Base-by-base conservation (phyloP, 345 rosid species). In the Rhodamnia rubescens region DNA sequence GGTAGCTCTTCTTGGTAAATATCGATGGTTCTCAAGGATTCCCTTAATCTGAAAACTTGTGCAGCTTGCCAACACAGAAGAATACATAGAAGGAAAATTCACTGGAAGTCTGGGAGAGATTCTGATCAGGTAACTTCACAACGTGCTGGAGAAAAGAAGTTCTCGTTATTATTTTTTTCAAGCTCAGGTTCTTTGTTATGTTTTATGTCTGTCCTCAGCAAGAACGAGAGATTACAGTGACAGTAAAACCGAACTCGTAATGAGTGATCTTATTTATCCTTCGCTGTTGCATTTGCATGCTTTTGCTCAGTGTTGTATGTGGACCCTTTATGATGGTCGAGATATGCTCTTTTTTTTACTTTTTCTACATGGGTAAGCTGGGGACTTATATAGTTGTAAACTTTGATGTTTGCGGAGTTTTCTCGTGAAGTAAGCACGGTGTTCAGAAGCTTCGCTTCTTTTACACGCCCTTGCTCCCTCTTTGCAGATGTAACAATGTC, bases 61-160 rank as follows among this genome's bases (percentile, higher is more conserved):
- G 90, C 91, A 95, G 99, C 91, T 95, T 11, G 99, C 96, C 59
- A 97, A 94, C 88, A 89, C 99, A 2, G 98, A 97, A 88, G 99
- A 97, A 80, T 95, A 87, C 88, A 90, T 95, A 0, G 99, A 95
- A 47, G 98, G 99, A 26, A 95, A 94, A 83, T 88, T 94, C 92
- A 94, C 96, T 50, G 98, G 98, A 89, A 94, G 92, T 85, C 90
- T 97, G 75, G 98, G 99, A 55, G 98, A 97, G 93, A 93, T 94
- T 90, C 89, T 95, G 92, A 95, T 96, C 89, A 94, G 98, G 99
- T 95, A 88, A 74, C 82, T 74, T 86, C 21, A 10, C 82, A 18
- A 8, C 1, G 13, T 69, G 26, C 47, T 69, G 80, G 80, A 69
- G 6, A 69, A 36, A 69, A 18, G 6, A 69, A 69, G 47, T 36